phyloP scores from a whole-genome alignment of 2,329 filamentous ascomycete species.

The Aspergillus luchuensis region DNA sequence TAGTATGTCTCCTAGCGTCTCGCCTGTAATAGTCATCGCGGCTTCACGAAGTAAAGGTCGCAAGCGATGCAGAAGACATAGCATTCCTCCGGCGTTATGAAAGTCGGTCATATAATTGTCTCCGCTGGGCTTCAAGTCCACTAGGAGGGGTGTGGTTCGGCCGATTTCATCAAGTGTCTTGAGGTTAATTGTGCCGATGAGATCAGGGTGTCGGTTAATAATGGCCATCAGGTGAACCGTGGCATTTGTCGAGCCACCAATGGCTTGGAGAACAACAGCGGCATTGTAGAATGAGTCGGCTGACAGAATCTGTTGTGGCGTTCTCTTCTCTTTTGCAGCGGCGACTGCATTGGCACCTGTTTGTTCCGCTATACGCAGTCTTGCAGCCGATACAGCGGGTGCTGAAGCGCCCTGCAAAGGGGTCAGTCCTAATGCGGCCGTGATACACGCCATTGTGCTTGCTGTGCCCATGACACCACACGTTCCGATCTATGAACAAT shows the following conservation, averaged over 20 bases:
- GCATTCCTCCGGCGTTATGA: conserved; percentile 56
- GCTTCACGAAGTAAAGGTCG: conserved; percentile 49
- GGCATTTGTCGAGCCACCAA: conserved; percentile 58
- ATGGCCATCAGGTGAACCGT: conserved; percentile 58
- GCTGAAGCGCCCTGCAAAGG: conserved; percentile 55
- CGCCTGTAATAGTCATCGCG: conserved; percentile 49
- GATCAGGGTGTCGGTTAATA: conserved; percentile 53
- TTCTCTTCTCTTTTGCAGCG: conserved; percentile 41
- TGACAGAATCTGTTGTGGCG: conserved; percentile 48
- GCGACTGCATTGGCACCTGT: conserved; percentile 53
- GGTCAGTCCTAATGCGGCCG: conserved; percentile 55
- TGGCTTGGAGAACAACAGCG: conserved; percentile 55
- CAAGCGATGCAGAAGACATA: conserved; percentile 49
- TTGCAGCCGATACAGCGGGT: conserved; percentile 54
- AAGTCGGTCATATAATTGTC: conserved; percentile 58
- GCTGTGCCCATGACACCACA: conserved; percentile 61
- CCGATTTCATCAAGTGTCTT: conserved; percentile 52
- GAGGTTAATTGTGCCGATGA: conserved; percentile 49
- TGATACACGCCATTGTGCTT: conserved; percentile 59
- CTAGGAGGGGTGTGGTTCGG: conserved; percentile 47
- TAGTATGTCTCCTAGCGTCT: conserved; percentile 50
- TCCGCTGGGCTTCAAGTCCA: conserved; percentile 56
- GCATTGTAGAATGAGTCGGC: conserved; percentile 55
- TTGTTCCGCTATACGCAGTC: conserved; percentile 56
- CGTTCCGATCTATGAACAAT: conserved; percentile 44